These are phyloP conservation scores for Cadophora luteo-olivacea DNA, from an alignment of 2,329 filamentous ascomycete genomes.

Conservation along the genomic window DNA sequence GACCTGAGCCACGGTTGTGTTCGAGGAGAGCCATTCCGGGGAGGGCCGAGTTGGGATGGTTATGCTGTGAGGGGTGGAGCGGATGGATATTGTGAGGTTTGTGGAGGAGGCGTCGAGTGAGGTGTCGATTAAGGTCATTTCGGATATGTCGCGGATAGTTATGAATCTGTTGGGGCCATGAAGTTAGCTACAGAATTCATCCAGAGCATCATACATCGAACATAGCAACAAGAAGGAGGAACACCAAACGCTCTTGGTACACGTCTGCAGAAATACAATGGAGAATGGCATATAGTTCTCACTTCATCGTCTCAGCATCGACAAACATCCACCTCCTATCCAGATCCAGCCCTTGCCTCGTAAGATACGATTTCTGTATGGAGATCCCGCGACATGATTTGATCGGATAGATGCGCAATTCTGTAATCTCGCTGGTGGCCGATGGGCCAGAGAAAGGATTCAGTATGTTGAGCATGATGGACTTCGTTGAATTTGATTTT, in stretches of 20 bases:
- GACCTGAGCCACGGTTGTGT: conserved; percentile 57
- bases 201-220: too few relatives aligned
- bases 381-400: conserved; percentile 70
- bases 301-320: conserved; percentile 50
- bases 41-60: conserved; percentile 61
- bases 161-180: conserved; percentile 53
- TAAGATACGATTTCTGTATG: conserved; percentile 56
- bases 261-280: too few relatives aligned
- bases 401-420: conserved; percentile 66
- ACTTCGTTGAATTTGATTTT: neutral
- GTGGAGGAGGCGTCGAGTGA: conserved; percentile 46
- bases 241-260: too few relatives aligned
- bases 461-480: conserved; percentile 23
- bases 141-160: conserved; percentile 65
- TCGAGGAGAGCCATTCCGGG: conserved; percentile 56
- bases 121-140: conserved; percentile 69
- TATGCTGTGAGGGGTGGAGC: conserved; percentile 48
- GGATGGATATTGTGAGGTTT: conserved; percentile 56
- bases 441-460: conserved; percentile 30
- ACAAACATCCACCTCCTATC: conserved; percentile 74
- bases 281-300: neutral
- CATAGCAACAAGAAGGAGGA: neutral
- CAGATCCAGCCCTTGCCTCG: conserved; percentile 63
- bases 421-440: conserved; percentile 30
- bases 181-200: neutral